phyloP scores from a whole-genome alignment of 139 green algal genomes.

The Tetradesmus obliquus region DNA sequence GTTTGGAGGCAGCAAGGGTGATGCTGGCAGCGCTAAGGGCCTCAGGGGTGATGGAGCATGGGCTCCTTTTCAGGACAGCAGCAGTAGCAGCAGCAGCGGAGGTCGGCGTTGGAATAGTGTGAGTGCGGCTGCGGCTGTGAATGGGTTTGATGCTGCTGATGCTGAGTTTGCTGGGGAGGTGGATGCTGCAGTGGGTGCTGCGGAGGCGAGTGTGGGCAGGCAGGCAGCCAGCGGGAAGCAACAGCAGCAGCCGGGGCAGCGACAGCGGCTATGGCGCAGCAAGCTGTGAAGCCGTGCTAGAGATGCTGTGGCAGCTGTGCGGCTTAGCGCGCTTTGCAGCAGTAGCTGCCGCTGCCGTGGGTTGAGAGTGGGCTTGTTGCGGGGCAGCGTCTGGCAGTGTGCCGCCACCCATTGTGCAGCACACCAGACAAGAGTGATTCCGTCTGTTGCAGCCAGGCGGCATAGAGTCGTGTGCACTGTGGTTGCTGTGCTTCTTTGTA shows the following conservation, averaged over 20 bases:
- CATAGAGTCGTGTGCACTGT: too few relatives aligned
- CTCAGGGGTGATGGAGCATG: background rate
- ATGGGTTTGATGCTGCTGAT: conserved; percentile 2
- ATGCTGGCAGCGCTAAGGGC: background rate
- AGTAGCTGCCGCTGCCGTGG: background rate
- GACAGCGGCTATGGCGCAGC: background rate
- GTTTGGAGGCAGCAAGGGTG: background rate
- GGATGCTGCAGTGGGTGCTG: background rate
- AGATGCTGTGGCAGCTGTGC: background rate
- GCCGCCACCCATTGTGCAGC: too few relatives aligned
- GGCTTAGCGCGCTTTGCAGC: background rate
- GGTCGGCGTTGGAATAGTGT: background rate
- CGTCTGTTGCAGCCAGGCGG: too few relatives aligned
- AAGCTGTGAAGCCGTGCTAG: background rate
- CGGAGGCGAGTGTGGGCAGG: background rate
- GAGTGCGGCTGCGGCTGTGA: background rate
- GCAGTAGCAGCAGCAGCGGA: background rate
- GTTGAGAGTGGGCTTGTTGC: too few relatives aligned
- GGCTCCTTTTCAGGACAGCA: conserved; percentile 11
- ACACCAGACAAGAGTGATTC: too few relatives aligned
- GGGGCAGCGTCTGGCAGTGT: too few relatives aligned
- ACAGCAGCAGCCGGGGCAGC: background rate
- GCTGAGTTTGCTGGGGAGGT: background rate
- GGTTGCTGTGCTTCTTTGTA: too few relatives aligned
- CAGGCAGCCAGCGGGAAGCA: background rate